Conservation (phyloP, 2,329 filamentous ascomycete genomes). For the Periglandula ipomoeae region DNA sequence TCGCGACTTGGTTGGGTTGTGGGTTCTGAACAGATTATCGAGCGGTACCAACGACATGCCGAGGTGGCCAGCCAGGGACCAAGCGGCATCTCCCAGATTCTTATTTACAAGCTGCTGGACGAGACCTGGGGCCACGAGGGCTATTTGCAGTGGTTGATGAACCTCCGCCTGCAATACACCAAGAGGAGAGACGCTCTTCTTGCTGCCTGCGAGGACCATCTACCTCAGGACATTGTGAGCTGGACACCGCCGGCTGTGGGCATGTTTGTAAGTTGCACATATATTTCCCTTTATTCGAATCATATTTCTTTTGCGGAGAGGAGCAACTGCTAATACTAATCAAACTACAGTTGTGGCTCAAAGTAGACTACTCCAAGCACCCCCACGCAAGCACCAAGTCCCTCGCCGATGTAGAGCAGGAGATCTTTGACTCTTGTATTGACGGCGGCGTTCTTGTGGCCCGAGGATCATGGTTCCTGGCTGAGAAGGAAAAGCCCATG, state of each 20-base stretch:
- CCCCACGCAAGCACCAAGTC: slow-evolving; percentile 45
- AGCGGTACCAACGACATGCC: slow-evolving; percentile 71
- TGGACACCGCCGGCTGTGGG: slow-evolving; percentile 77
- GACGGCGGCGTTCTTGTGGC: slow-evolving; percentile 71
- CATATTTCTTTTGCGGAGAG: too few relatives aligned
- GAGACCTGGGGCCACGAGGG: slow-evolving; percentile 90
- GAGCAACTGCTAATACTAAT: not conserved
- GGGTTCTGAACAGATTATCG: slow-evolving; percentile 72
- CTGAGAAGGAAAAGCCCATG: slow-evolving; percentile 52
- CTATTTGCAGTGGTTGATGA: slow-evolving; percentile 82
- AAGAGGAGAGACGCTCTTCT: slow-evolving; percentile 67
- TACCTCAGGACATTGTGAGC: slow-evolving; percentile 65
- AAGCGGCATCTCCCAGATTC: slow-evolving; percentile 71
- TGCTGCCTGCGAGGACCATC: slow-evolving; percentile 66
- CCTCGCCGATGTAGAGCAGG: slow-evolving; percentile 66
- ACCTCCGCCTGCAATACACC: slow-evolving; percentile 75
- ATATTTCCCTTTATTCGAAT: not conserved
- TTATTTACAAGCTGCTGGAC: slow-evolving; percentile 83
- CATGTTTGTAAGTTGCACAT: slow-evolving; percentile 69
- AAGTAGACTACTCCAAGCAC: slow-evolving; percentile 57
- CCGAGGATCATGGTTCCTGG: slow-evolving; percentile 84
- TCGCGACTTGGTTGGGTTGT: slow-evolving; percentile 83
- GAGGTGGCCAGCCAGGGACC: slow-evolving; percentile 83
- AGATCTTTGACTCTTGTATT: slow-evolving; percentile 73
- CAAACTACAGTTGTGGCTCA: slow-evolving; percentile 56